These are phyloP conservation scores for Neonectria neomacrospora DNA, from an alignment of 2,329 filamentous ascomycete genomes.

Conservation along the genomic window DNA sequence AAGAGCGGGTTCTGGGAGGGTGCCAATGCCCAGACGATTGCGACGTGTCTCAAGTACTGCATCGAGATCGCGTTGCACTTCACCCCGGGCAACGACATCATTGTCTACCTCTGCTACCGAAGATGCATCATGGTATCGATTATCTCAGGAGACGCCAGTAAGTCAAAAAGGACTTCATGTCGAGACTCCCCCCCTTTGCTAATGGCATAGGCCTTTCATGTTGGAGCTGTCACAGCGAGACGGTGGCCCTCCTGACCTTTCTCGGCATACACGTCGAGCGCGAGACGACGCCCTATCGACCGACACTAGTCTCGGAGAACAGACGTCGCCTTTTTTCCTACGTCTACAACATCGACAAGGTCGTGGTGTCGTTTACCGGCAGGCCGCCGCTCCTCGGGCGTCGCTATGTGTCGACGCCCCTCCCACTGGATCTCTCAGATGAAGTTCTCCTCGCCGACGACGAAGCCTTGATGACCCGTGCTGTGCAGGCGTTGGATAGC, in stretches of 20 bases:
- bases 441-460: slow-evolving; percentile 58
- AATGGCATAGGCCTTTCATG: slow-evolving; percentile 47
- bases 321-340: slow-evolving; percentile 48
- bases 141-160: slow-evolving; percentile 54
- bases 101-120: slow-evolving; percentile 53
- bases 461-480: slow-evolving; percentile 33
- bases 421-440: slow-evolving; percentile 66
- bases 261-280: slow-evolving; percentile 49
- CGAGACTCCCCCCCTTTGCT: background rate
- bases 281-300: slow-evolving; percentile 42
- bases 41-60: slow-evolving; percentile 43
- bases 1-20: slow-evolving; percentile 16
- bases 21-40: slow-evolving; percentile 7
- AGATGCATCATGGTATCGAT: slow-evolving; percentile 51
- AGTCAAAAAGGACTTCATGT: slow-evolving; percentile 24
- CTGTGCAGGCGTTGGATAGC: slow-evolving; percentile 52
- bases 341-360: slow-evolving; percentile 61
- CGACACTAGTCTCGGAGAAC: slow-evolving; percentile 50
- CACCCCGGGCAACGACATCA: slow-evolving; percentile 49
- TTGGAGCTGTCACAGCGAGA: slow-evolving; percentile 53
- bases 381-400: slow-evolving; percentile 64
- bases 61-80: slow-evolving; percentile 47
- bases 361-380: slow-evolving; percentile 62
- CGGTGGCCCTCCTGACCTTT: slow-evolving; percentile 51
- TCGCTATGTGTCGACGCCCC: slow-evolving; percentile 63